phyloP scores from a whole-genome alignment of 78 protist species.

The Guillardia theta region DNA sequence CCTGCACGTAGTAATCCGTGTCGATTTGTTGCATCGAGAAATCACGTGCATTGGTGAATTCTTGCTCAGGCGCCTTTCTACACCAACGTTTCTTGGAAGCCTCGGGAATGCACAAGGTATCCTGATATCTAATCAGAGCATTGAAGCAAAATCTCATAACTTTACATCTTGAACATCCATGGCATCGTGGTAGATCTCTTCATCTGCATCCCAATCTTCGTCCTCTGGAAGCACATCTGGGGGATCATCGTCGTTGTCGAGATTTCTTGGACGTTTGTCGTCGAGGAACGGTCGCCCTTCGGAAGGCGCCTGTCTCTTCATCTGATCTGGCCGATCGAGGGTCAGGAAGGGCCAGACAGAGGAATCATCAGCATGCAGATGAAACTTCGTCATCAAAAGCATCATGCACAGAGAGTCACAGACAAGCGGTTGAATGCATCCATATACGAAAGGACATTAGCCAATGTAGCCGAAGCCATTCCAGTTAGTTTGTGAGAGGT shows the following conservation, averaged over 20 bases:
- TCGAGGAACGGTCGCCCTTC: no score
- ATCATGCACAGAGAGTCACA: no score
- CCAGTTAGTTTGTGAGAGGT: no score
- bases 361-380: no score
- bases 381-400: no score
- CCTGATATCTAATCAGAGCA: neutral
- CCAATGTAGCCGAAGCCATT: no score
- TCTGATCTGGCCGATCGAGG: no score
- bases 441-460: no score
- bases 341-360: no score
- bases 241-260: neutral
- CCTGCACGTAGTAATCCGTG: slow-evolving; percentile 34
- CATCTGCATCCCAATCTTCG: neutral
- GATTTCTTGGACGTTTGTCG: neutral
- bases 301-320: no score
- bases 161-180: neutral
- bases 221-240: neutral
- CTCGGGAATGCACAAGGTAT: neutral
- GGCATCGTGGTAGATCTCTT: neutral
- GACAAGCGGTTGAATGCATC: no score
- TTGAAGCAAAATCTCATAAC: neutral
- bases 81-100: slow-evolving; percentile 31
- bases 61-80: neutral
- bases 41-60: neutral
- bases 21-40: slow-evolving; percentile 30